These are phyloP conservation scores for Diaporthe nobilis DNA, from an alignment of 2,329 filamentous ascomycete species.

Conservation along the genomic window DNA sequence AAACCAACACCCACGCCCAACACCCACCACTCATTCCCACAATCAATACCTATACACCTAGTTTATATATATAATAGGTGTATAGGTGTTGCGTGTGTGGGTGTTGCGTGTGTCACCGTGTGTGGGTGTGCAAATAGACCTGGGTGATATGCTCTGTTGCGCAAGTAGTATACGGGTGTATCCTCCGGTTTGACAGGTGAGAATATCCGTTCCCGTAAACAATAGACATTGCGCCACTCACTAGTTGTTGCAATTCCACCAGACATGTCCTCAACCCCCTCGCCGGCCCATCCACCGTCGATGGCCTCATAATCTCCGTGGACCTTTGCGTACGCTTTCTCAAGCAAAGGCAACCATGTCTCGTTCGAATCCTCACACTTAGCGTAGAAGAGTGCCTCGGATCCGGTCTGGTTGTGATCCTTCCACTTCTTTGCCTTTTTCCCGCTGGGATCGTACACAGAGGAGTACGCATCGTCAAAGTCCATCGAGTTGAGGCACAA, in stretches of 20 bases:
- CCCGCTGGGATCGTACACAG: conserved; percentile 50
- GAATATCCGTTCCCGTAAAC: not conserved
- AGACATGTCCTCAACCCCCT: conserved; percentile 63
- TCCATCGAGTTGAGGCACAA: conserved; percentile 73
- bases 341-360: conserved; percentile 76
- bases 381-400: conserved; percentile 78
- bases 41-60: too few relatives aligned
- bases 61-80: too few relatives aligned
- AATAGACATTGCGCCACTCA: not conserved
- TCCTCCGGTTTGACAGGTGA: too few relatives aligned
- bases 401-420: conserved; percentile 76
- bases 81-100: too few relatives aligned
- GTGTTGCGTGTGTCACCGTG: too few relatives aligned
- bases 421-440: conserved; percentile 73
- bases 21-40: too few relatives aligned
- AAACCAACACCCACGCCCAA: too few relatives aligned
- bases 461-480: conserved; percentile 56
- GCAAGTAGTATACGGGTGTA: too few relatives aligned
- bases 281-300: conserved; percentile 75
- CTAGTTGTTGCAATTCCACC: conserved; percentile 69
- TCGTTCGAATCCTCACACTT: conserved; percentile 78
- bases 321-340: conserved; percentile 66
- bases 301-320: conserved; percentile 80
- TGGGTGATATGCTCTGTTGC: too few relatives aligned
- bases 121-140: too few relatives aligned